Conservation (phyloP, 805 yeast genomes). For the Blastobotrys parvus region DNA sequence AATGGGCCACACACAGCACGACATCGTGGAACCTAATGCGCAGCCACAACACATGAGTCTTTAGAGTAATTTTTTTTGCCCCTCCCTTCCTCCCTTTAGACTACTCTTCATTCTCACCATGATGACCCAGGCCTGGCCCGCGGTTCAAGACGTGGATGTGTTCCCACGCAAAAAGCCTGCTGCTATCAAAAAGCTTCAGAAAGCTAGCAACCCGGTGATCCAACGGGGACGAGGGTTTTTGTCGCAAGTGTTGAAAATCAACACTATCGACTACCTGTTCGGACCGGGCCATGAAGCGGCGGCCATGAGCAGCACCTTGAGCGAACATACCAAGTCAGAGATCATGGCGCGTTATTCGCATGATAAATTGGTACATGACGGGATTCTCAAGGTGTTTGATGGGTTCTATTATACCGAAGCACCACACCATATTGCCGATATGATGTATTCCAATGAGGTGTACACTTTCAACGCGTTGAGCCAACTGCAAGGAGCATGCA, state of each 20-base stretch:
- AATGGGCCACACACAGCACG: too few relatives aligned
- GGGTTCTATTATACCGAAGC: neutral
- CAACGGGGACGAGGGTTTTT: neutral
- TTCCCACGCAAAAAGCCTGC: neutral
- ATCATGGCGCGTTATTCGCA: neutral
- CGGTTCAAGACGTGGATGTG: neutral
- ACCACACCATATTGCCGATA: neutral
- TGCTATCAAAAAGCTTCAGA: neutral
- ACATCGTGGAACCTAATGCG: too few relatives aligned
- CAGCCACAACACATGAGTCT: neutral
- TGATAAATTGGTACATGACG: neutral
- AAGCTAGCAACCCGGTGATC: neutral
- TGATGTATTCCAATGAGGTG: constrained; percentile 1
- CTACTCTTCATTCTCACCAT: neutral
- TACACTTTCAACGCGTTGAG: neutral
- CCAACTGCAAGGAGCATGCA: neutral
- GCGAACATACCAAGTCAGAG: neutral
- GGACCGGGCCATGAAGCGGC: too few relatives aligned
- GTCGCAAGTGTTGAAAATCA: neutral
- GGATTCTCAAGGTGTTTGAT: constrained; percentile 1
- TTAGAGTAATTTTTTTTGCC: neutral
- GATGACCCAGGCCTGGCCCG: neutral
- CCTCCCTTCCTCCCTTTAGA: neutral
- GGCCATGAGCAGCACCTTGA: too few relatives aligned
- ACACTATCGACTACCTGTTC: neutral